Percentiles rank a stretch among this genome's conserved stretches.
Conservation (phyloP, 2,329 filamentous ascomycete species). For the Fonsecaea monophora region DNA sequence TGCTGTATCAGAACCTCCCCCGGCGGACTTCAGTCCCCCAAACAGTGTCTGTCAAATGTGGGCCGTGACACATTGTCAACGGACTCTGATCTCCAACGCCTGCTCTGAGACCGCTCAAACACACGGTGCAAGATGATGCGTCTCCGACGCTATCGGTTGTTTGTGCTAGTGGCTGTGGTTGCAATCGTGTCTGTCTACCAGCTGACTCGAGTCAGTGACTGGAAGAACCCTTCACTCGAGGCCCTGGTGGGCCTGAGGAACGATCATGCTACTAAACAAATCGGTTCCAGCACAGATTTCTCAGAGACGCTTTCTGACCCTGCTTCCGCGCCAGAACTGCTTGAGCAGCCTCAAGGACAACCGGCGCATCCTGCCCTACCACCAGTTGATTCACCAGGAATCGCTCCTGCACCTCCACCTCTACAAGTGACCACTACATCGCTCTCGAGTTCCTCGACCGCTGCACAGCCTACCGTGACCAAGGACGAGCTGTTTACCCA, state of each 20-base stretch:
- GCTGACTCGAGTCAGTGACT: constrained; percentile 56
- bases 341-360: constrained; percentile 10
- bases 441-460: neutral
- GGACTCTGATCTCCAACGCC: constrained; percentile 3
- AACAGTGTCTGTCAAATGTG: constrained; percentile 24
- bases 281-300: constrained; percentile 2
- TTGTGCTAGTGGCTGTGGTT: constrained; percentile 54
- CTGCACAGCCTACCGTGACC: constrained; percentile 26
- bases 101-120: neutral
- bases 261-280: constrained; percentile 15
- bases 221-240: constrained; percentile 38
- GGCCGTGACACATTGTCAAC: constrained; percentile 2
- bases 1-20: neutral
- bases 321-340: constrained; percentile 18
- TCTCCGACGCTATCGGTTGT: constrained; percentile 56
- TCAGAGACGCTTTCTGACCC: constrained; percentile 9
- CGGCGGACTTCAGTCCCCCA: neutral
- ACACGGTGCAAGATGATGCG: constrained; percentile 51
- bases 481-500: constrained; percentile 36
- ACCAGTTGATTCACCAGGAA: constrained; percentile 7
- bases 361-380: constrained; percentile 13
- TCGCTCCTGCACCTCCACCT: constrained; percentile 10
- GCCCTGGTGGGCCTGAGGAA: constrained; percentile 28
- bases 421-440: constrained; percentile 9
- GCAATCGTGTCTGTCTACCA: constrained; percentile 57